Conservation (phyloP, 352 stramenopile species). For the Pythium dissimile region DNA sequence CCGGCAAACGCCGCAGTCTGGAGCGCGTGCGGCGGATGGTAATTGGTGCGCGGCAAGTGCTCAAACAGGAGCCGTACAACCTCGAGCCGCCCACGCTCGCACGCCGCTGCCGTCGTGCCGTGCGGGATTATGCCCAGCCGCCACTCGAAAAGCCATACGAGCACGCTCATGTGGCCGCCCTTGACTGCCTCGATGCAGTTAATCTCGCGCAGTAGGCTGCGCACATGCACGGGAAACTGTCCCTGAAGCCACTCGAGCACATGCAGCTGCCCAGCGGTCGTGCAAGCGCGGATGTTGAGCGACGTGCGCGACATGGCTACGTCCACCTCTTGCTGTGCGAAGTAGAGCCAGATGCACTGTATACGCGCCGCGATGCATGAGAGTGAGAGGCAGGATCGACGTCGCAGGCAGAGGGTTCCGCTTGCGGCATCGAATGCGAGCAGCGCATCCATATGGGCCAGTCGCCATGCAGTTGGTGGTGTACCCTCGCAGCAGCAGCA, state of each 20-base stretch:
- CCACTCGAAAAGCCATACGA: neutral
- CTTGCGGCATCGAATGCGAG: neutral
- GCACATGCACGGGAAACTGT: neutral
- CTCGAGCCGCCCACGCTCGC: neutral
- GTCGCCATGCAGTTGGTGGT: no score
- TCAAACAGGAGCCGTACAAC: neutral
- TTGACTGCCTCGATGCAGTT: constrained; percentile 2
- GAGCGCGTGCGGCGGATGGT: neutral
- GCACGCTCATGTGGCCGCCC: neutral
- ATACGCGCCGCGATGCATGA: neutral
- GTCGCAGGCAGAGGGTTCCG: neutral
- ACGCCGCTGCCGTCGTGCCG: neutral
- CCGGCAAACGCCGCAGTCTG: neutral
- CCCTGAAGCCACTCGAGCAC: constrained; percentile 6
- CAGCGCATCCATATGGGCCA: neutral
- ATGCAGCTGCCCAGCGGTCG: constrained; percentile 2
- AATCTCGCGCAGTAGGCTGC: neutral
- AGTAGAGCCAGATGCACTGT: neutral
- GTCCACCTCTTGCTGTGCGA: neutral
- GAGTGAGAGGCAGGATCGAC: neutral
- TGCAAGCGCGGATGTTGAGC: neutral
- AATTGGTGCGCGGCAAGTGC: neutral
- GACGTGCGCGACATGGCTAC: constrained; percentile 1
- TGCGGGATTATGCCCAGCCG: neutral
- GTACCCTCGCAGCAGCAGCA: neutral